Evolutionary conservation across 306 rosid species (phyloP).

Genomic region (Myrica gale): DNA sequence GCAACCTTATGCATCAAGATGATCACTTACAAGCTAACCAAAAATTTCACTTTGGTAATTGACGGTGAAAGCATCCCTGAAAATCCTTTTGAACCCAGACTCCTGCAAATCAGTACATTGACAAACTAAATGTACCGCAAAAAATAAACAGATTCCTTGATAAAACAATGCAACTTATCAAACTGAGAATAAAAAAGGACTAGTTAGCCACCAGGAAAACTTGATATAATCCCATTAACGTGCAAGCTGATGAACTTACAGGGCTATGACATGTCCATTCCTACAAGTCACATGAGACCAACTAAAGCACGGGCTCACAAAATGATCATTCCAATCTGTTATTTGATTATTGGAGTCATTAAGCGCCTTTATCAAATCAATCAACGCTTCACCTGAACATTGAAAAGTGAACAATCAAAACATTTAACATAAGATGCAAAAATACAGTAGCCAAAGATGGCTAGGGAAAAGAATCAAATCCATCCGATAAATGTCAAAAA

Average conservation of each 20-base stretch:
- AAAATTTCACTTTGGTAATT: constrained; percentile 60
- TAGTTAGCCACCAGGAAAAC: background rate
- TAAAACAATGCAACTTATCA: background rate
- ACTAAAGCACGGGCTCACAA: constrained; percentile 87
- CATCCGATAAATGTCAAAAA: background rate
- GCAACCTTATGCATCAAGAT: constrained; percentile 5
- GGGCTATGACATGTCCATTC: constrained; percentile 68
- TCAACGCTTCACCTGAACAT: constrained; percentile 72
- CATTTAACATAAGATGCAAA: background rate
- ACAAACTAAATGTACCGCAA: constrained; percentile 30
- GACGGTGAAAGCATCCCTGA: constrained; percentile 81
- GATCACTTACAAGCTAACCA: constrained; percentile 75
- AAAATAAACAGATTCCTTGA: background rate
- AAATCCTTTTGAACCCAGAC: constrained; percentile 68
- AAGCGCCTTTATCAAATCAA: constrained; percentile 53
- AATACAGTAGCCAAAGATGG: background rate
- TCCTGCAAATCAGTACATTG: constrained; percentile 50
- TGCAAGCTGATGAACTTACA: constrained; percentile 55
- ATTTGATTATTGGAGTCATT: constrained; percentile 63
- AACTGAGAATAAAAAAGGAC: constrained; percentile 3
- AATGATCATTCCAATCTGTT: constrained; percentile 59
- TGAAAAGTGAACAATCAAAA: constrained; percentile 12
- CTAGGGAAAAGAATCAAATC: background rate
- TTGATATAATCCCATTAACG: background rate
- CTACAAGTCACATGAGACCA: constrained; percentile 82